Evolutionary conservation across 2,329 filamentous ascomycete genomes (phyloP).

Genomic region (Sphaceloma murrayae): DNA sequence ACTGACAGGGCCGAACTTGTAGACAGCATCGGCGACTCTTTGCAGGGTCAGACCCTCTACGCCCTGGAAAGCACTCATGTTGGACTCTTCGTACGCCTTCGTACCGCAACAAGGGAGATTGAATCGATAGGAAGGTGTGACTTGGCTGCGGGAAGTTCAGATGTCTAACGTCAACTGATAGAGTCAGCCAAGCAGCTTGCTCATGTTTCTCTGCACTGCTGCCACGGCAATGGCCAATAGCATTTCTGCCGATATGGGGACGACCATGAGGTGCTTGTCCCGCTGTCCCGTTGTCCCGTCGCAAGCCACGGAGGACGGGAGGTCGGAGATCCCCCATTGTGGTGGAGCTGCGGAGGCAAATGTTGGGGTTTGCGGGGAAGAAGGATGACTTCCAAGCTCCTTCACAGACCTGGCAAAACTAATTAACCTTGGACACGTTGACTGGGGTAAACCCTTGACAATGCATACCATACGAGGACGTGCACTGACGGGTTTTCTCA

Average conservation of each 20-base stretch:
- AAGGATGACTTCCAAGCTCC: not conserved
- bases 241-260: slow-evolving; percentile 7
- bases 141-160: no score
- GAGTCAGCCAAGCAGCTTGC: slow-evolving; percentile 13
- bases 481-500: no score
- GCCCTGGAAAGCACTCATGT: slow-evolving; percentile 10
- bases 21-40: slow-evolving; percentile 27
- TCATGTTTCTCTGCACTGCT: not conserved
- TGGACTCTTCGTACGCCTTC: not conserved
- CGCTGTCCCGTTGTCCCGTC: no score
- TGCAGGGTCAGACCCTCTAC: slow-evolving; percentile 26
- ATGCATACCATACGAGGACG: no score
- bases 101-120: not conserved
- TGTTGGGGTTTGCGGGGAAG: slow-evolving; percentile 9
- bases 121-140: no score
- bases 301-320: slow-evolving; percentile 13
- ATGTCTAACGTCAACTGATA: no score
- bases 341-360: slow-evolving; percentile 1
- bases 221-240: slow-evolving; percentile 1
- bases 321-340: slow-evolving; percentile 7
- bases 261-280: slow-evolving; percentile 10
- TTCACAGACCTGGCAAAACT: no score
- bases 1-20: slow-evolving; percentile 25
- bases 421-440: no score
- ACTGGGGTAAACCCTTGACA: no score